Evolutionary conservation across 2,329 filamentous ascomycete genomes (phyloP), one percentile per base, ranked within the genome.

Genomic region (Cladosporium sp.): DNA sequence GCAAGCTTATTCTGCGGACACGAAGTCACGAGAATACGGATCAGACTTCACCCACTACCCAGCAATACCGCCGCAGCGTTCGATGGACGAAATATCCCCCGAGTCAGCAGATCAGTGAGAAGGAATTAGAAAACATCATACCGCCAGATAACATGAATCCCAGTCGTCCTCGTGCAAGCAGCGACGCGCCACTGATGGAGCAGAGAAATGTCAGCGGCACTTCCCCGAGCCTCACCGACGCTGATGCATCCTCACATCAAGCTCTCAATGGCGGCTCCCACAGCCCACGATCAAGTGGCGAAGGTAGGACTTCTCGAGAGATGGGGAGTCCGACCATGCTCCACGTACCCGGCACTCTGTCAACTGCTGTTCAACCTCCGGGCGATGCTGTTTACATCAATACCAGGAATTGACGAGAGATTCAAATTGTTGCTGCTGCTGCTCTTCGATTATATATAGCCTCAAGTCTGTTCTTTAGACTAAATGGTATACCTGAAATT

Each of bases 401-500:
- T 3, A 7, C 28, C 12, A 9, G 28, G 28, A 4, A 10, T 3
- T 9, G 2, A 4, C 12, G 28, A 32, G 28, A 32, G 3, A 32
- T 32, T 9, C 8, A 32, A 5, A 32, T n/a, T n/a, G n/a, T n/a
- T n/a, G n/a, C n/a, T n/a, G 28, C 28, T 32, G 28, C 28, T 32
- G 28, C 3, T 9, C 12, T 9, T 32, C 25, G 4, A 28, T 28
- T 28, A 4, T 4, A 28, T 9, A 9, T 42, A n/a, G 39, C 22
- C 3, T 42, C 39, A 12, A 19, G 19, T n/a, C n/a, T n/a, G n/a
- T n/a, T n/a, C n/a, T 34, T n/a, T n/a, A 35, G 10, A 25, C 12
- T 20, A 48, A 13, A 48, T 48, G 19, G 45, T 48, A 48, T 48
- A 48, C 49, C 49, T 52, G 24, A 52, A 52, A 17, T 52, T 52